Base-by-base conservation (phyloP, 2,329 filamentous ascomycete genomes). In the Zymoseptoria brevis region DNA sequence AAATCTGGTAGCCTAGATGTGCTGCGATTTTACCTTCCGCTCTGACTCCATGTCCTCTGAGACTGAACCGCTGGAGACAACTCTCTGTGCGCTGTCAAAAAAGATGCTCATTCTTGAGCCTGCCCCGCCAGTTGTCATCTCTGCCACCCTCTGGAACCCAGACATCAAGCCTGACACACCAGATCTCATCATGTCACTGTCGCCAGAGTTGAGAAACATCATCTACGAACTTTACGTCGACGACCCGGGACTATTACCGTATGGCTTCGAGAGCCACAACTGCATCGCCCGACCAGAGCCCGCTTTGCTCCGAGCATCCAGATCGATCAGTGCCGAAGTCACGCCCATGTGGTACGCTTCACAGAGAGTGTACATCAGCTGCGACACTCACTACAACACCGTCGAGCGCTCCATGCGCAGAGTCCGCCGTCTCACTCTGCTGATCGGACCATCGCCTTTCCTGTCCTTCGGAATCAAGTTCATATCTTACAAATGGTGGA, bases 301-400 rank as follows among this genome's bases (percentile, higher is more conserved):
- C 13, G 16, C 59, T 8, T 51, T 66, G 5, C 59, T 65, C 49
- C 35, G 22, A 11, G 41, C 53, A 3, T 60, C 57, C 13, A 59
- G 54, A 26, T n/a, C 29, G 11, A 58, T 66, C 48, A 48, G 61
- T 8, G 16, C 11, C 45, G 64, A 66, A 29, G 53, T 59, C 5
- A 45, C 53, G n/a, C 57, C 57, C 1, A 55, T 65, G 9, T 63
- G 54, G 54, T 65, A 58, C 52, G 54, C 35, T 41, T 58, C 54
- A 24, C 8, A n/a, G 11, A 29, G 4, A 8, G 7, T 53, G 11
- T 26, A n/a, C 45, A 52, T 24, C 8, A 16, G 8, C n/a, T 19
- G 8, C 55, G 35, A 9, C 21, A 35, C 1, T 50, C 35, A 9
- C n/a, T 45, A 45, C 13, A 16, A 45, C 35, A 45, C 35, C 13